These are phyloP conservation scores for Huiozyma sinensis DNA, from an alignment of 805 yeast genomes.

Conservation along the genomic window DNA sequence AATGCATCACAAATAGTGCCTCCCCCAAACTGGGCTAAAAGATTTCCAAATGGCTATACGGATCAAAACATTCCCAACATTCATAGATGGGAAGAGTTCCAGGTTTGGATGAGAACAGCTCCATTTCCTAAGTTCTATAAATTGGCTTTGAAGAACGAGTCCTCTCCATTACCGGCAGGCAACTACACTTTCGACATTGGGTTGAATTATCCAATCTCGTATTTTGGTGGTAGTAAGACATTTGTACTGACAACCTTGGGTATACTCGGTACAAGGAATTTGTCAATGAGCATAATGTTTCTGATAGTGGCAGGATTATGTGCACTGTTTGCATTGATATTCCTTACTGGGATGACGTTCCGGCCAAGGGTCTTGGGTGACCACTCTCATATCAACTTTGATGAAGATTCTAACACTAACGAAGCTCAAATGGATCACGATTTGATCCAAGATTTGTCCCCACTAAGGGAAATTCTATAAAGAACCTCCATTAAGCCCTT, in stretches of 20 bases:
- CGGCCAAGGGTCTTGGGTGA: constrained; percentile 82
- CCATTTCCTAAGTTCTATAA: constrained; percentile 86
- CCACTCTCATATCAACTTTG: constrained; percentile 51
- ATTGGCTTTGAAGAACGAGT: constrained; percentile 63
- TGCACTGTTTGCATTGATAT: constrained; percentile 58
- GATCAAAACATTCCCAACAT: constrained; percentile 60
- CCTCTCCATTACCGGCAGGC: constrained; percentile 47
- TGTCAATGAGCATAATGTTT: constrained; percentile 76
- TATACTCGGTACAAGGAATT: constrained; percentile 79
- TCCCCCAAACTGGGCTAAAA: constrained; percentile 73
- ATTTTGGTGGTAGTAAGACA: constrained; percentile 84
- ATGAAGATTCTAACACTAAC: constrained; percentile 6
- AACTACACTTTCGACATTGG: constrained; percentile 58
- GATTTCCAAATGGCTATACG: constrained; percentile 65
- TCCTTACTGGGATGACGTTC: constrained; percentile 69
- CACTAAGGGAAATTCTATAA: constrained; percentile 14
- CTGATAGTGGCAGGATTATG: constrained; percentile 74
- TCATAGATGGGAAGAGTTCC: constrained; percentile 56
- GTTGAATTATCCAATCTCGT: constrained; percentile 69
- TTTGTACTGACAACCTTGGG: constrained; percentile 72
- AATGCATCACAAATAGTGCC: constrained; percentile 54
- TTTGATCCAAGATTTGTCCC: constrained; percentile 3
- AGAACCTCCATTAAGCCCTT: background rate
- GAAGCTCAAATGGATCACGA: constrained; percentile 3
- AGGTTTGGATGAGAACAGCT: constrained; percentile 89